Base-by-base conservation (phyloP, 169 alveolate species). In the Plasmodium yoelii region DNA sequence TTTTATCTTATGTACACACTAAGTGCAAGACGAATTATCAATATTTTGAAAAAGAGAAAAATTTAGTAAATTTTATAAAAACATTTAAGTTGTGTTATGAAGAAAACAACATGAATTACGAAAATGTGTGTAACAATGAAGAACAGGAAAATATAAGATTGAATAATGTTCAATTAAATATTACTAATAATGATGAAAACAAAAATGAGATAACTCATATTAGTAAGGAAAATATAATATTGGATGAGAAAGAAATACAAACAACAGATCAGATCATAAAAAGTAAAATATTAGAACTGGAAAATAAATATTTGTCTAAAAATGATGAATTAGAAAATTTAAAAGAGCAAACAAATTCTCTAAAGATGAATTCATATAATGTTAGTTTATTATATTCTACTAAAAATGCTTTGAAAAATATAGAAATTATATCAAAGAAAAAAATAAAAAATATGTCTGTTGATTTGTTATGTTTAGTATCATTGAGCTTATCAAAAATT, bases 381-480 rank as follows among this genome's bases (percentile, higher is more conserved):
- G 47, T 70, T 19, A 86, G 22, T 70, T 26, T 86, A 63, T n/a
- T 86, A 44, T 86, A 86, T 63, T 57, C 75, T 18, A 34, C 71
- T 59, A 69, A 86, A 19, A 86, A 70, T 51, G 47, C 70, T 6
- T 46, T 68, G 22, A 86, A 86, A n/a, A 68, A 65, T 39, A 64
- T 86, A 2, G 91, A 86, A 86, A 56, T 39, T 12, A 53, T 86
- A 49, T 69, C 91, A 19, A 86, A 44, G 34, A 68, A 86, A 44
- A 56, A 86, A 47, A 44, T 86, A 63, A 86, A 86, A 24, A 7
- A 51, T 55, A 86, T 86, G 91, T 53, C 86, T n/a, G 51, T 70
- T 59, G 74, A 69, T 44, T 86, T 73, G 5, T 70, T 86, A 39
- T 86, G 91, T 73, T 61, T 87, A 53, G 22, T 87, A 75, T 64